phyloP scores from a whole-genome alignment of 2,329 filamentous ascomycete genomes.

The Pseudogymnoascus sp. region DNA sequence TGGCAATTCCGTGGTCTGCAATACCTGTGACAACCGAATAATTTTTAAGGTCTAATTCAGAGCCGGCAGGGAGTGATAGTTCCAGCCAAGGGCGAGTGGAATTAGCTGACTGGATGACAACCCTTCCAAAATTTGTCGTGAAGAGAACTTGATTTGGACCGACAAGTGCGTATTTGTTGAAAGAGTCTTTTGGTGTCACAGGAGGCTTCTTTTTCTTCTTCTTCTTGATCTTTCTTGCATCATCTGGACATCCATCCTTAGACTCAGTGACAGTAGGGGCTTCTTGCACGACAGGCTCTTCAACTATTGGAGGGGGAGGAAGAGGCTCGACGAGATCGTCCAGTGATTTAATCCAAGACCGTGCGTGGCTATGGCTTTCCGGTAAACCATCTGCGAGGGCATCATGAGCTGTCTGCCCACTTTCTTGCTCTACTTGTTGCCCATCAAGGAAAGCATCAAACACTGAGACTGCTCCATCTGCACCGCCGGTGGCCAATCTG shows the following conservation, averaged over 20 bases:
- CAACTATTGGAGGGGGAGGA: background rate
- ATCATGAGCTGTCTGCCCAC: background rate
- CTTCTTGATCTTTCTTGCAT: background rate
- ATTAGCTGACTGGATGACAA: slow-evolving; percentile 38
- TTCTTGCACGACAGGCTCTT: background rate
- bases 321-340: slow-evolving; percentile 3
- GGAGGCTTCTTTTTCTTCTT: slow-evolving; percentile 21
- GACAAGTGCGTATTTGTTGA: slow-evolving; percentile 58
- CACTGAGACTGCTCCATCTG: slow-evolving; percentile 61
- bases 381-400: background rate
- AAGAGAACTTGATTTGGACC: slow-evolving; percentile 41
- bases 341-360: background rate
- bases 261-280: background rate
- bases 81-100: slow-evolving; percentile 22
- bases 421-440: background rate
- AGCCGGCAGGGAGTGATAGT: slow-evolving; percentile 21
- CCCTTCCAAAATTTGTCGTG: slow-evolving; percentile 50
- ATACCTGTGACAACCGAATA: slow-evolving; percentile 38
- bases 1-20: slow-evolving; percentile 29
- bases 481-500: slow-evolving; percentile 61
- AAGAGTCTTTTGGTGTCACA: slow-evolving; percentile 35
- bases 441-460: slow-evolving; percentile 13
- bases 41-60: slow-evolving; percentile 33
- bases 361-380: background rate
- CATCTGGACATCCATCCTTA: background rate